Conservation (phyloP, 2,329 filamentous ascomycete species). For the Endoconidiophora polonica region DNA sequence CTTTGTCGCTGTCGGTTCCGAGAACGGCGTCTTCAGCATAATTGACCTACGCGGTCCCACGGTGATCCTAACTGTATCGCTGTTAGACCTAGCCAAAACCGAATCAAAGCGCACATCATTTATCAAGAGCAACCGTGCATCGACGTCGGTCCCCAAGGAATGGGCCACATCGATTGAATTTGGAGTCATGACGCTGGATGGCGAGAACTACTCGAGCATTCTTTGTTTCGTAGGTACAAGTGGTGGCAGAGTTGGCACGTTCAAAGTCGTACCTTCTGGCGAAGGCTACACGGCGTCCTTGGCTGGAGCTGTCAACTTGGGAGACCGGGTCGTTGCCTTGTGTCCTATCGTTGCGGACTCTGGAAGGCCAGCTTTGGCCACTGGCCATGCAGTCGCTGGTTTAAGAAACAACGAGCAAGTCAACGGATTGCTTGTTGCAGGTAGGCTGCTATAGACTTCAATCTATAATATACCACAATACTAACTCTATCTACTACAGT, state of each 20-base stretch:
- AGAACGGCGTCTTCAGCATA: conserved; percentile 63
- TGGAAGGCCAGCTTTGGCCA: conserved; percentile 60
- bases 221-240: conserved; percentile 83
- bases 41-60: conserved; percentile 78
- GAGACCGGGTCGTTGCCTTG: conserved; percentile 58
- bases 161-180: conserved; percentile 77
- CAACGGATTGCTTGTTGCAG: conserved; percentile 65
- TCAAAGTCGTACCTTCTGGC: conserved; percentile 70
- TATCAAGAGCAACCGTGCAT: conserved; percentile 27
- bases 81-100: conserved; percentile 59
- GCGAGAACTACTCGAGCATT: conserved; percentile 91
- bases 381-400: conserved; percentile 56
- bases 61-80: conserved; percentile 59
- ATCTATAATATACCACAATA: background rate
- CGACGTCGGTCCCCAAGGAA: conserved; percentile 32
- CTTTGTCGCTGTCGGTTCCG: conserved; percentile 75
- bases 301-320: conserved; percentile 49
- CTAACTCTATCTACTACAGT: conserved; percentile 23
- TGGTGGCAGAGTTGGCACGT: conserved; percentile 66
- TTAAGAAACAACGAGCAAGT: conserved; percentile 59
- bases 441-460: conserved; percentile 24
- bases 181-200: conserved; percentile 80
- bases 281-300: conserved; percentile 57
- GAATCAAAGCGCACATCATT: conserved; percentile 58
- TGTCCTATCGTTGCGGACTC: conserved; percentile 64